Percentiles rank a stretch among this genome's conserved stretches.
Conservation (phyloP, 2,329 filamentous ascomycete genomes). For the Venturia oleaginea region DNA sequence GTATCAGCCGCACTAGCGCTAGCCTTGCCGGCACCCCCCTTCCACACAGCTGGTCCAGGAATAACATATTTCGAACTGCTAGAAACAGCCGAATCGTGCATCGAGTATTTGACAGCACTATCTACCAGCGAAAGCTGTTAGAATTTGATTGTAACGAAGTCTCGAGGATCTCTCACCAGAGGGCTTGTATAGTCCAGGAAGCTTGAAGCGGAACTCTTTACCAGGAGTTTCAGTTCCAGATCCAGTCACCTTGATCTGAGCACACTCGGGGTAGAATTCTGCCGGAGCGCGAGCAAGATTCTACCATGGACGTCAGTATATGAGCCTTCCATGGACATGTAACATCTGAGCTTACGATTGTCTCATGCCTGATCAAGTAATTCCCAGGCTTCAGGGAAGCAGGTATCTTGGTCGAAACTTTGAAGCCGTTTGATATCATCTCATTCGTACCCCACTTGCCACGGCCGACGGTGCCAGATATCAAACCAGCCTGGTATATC, state of each 20-base stretch:
- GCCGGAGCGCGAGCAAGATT: conserved; percentile 22
- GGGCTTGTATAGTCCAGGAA: conserved; percentile 20
- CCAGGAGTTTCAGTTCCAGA: conserved; percentile 26
- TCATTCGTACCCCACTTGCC: conserved; percentile 28
- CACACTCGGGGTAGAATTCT: conserved; percentile 44
- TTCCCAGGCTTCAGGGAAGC: conserved; percentile 23
- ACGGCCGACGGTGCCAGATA: conserved; percentile 9
- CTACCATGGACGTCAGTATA: neutral
- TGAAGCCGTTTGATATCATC: conserved; percentile 26
- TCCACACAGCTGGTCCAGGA: conserved; percentile 18
- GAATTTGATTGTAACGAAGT: too few relatives aligned
- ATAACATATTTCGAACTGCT: conserved; percentile 16
- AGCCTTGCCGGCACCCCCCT: neutral
- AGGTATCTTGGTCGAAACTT: conserved; percentile 27
- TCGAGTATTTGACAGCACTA: neutral
- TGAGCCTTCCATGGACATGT: conserved; percentile 20
- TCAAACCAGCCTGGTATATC: conserved; percentile 7
- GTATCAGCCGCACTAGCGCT: neutral
- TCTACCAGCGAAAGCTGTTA: neutral
- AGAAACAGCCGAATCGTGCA: neutral
- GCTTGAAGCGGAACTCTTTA: conserved; percentile 16
- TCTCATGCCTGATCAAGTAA: conserved; percentile 18
- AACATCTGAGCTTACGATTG: neutral
- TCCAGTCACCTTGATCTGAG: conserved; percentile 41
- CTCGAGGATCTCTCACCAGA: conserved; percentile 16